Evolutionary conservation across 495 filamentous ascomycete species (phyloP), one percentile per base, ranked within the genome.

Genomic region (Penicillium diatomitis): DNA sequence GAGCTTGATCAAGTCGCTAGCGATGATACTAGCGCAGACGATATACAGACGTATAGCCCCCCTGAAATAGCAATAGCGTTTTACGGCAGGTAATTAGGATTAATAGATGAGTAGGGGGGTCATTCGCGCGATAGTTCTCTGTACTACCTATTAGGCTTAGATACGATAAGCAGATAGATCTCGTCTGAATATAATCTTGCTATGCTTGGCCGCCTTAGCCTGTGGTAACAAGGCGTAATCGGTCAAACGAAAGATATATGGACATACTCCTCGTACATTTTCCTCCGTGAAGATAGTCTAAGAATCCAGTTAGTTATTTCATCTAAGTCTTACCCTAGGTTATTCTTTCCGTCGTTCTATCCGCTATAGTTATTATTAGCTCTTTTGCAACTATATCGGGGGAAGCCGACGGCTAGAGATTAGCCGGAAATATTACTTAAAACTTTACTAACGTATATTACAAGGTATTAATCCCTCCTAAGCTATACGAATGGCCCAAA

Each of bases 161-260:
- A 47, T 28, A 41, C 38, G 38, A 52, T 52, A 43, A 27, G 44
- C 6, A 47, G 50, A 32, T 12, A 52, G 49, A 28, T 39, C 44
- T 52, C 33, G 33, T 42, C 49, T 46, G 7, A 32, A 52, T 47
- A 9, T 43, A 12, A 47, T 40, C 49, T 9, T 42, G n/a, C 38
- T 35, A 29, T 30, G 30, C 28, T 39, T 47, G 41, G n/a, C 44
- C 10, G 30, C 47, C 44, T 52, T 2, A 52, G 38, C n/a, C 42
- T 52, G 7, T 27, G 33, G 38, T 33, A 45, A 42, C 10, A 46
- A 51, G 49, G 37, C 44, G 44, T 47, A 34, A 51, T 42, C 32
- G 10, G 49, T 32, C 9, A 11, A 36, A 51, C 32, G 32, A 47
- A 38, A 42, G 49, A 27, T 51, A 51, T 47, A 51, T 46, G 46